These are phyloP conservation scores for Aeminium ludgeri DNA, from an alignment of 495 filamentous ascomycete species.

Conservation along the genomic window DNA sequence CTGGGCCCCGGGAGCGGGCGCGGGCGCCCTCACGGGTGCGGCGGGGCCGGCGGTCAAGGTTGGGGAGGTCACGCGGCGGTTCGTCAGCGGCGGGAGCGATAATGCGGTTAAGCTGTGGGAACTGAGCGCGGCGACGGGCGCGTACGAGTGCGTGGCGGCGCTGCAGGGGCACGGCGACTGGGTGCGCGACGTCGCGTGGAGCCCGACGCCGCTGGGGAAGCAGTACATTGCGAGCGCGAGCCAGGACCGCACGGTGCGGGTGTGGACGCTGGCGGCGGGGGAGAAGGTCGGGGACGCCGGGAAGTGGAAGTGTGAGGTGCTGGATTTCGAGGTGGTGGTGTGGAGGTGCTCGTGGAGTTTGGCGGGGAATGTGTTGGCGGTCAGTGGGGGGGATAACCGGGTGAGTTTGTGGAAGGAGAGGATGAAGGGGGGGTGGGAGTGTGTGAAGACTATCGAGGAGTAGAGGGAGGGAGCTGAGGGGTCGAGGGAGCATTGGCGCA, in stretches of 20 bases:
- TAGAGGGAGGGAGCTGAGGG: constrained; percentile 23
- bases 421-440: constrained; percentile 70
- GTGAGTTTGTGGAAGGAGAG: constrained; percentile 83
- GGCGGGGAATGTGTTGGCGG: constrained; percentile 91
- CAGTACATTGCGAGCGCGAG: constrained; percentile 84
- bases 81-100: constrained; percentile 89
- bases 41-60: constrained; percentile 39
- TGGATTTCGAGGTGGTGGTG: constrained; percentile 72
- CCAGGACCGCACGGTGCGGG: constrained; percentile 93
- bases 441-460: constrained; percentile 91
- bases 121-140: constrained; percentile 34
- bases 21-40: constrained; percentile 65
- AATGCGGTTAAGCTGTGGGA: constrained; percentile 86
- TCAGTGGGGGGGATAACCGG: constrained; percentile 88
- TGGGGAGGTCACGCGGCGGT: constrained; percentile 47
- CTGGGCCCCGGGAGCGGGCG: constrained; percentile 40
- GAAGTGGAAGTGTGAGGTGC: constrained; percentile 59
- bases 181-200: constrained; percentile 97
- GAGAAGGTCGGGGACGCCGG: constrained; percentile 11
- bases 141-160: constrained; percentile 36
- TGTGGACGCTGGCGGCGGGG: constrained; percentile 63
- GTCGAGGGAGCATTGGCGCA: too few species aligned
- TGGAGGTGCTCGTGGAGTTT: constrained; percentile 98
- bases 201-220: constrained; percentile 81
- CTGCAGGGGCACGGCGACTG: constrained; percentile 78